Evolutionary conservation across 352 stramenopile genomes (phyloP), one percentile per base, ranked within the genome.

Genomic region (Globisporangium nunn): DNA sequence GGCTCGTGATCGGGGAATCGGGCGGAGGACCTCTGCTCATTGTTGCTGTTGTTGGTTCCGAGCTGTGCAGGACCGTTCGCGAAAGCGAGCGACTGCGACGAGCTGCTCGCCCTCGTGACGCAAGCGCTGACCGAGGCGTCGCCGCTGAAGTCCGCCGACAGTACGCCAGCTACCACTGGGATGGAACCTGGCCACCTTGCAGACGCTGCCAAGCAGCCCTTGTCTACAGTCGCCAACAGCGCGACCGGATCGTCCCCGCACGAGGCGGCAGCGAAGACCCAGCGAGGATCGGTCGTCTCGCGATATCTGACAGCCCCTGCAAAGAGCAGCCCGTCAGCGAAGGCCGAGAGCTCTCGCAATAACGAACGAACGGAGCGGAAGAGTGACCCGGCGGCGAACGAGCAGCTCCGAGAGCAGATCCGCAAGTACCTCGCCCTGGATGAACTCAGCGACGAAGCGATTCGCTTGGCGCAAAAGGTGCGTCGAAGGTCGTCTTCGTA

Each of bases 351-450:
- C 35, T 35, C 47, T 11, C 5, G 10, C 14, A 11, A 1, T 11
- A 28, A 15, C 35, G 37, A n/a, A 31, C 23, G n/a, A 53, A 10
- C 40, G 17, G 15, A 54, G 45, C 4, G 35, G 43, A 30, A 14
- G 8, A 29, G 30, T 2, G 14, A 12, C 17, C 14, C 41, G 29
- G 39, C 17, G 31, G 15, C 7, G 46, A 64, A 60, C n/a, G 70
- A 54, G 47, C 53, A 56, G 28, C n/a, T 79, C 31, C 60, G 67
- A 17, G 37, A 31, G 12, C 57, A 81, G 56, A 63, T 88, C 30
- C 61, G 78, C 12, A 71, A 50, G 35, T 87, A 88, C 50, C 63
- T 69, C 0, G 51, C 44, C n/a, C 45, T 87, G 29, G 66, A 85
- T 12, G 47, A 59, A 17, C 51, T 52, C 30, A 83, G 69, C 62